These are phyloP conservation scores for Plectosphaerella plurivora DNA, from an alignment of 2,329 filamentous ascomycete genomes.

Conservation along the genomic window DNA sequence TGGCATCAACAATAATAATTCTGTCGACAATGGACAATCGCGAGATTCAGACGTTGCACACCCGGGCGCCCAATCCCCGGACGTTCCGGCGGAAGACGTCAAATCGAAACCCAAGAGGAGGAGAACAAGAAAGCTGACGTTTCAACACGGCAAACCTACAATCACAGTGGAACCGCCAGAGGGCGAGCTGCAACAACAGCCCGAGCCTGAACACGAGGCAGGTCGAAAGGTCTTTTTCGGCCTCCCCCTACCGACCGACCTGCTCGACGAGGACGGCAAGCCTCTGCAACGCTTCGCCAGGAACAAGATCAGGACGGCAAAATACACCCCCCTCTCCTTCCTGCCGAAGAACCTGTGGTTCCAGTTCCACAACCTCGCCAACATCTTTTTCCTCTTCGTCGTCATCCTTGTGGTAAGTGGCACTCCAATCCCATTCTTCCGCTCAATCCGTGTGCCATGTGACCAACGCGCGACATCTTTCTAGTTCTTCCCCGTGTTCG, in stretches of 20 bases:
- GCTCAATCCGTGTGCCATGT: background rate
- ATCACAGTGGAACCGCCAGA: constrained; percentile 28
- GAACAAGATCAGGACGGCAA: constrained; percentile 97
- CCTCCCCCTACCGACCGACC: constrained; percentile 66
- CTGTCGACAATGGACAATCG: constrained; percentile 19
- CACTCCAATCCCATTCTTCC: no score
- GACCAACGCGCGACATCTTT: constrained; percentile 5
- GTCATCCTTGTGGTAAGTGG: constrained; percentile 85
- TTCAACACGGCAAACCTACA: constrained; percentile 6
- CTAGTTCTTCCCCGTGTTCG: constrained; percentile 95
- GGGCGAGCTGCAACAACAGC: constrained; percentile 15
- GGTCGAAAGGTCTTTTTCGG: constrained; percentile 78
- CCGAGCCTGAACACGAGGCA: constrained; percentile 27
- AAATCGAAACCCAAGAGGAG: background rate
- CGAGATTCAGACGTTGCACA: constrained; percentile 19
- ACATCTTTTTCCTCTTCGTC: constrained; percentile 95
- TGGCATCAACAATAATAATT: background rate
- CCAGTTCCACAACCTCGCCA: constrained; percentile 98
- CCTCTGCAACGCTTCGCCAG: constrained; percentile 67
- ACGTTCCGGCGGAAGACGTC: background rate
- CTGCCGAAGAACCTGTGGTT: constrained; percentile 95
- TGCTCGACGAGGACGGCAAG: constrained; percentile 76
- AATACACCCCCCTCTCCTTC: constrained; percentile 94
- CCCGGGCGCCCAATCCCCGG: constrained; percentile 17
- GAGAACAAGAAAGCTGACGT: background rate